These are phyloP conservation scores for Colletotrichum somersetense DNA, from an alignment of 2,329 filamentous ascomycete species.

Conservation along the genomic window DNA sequence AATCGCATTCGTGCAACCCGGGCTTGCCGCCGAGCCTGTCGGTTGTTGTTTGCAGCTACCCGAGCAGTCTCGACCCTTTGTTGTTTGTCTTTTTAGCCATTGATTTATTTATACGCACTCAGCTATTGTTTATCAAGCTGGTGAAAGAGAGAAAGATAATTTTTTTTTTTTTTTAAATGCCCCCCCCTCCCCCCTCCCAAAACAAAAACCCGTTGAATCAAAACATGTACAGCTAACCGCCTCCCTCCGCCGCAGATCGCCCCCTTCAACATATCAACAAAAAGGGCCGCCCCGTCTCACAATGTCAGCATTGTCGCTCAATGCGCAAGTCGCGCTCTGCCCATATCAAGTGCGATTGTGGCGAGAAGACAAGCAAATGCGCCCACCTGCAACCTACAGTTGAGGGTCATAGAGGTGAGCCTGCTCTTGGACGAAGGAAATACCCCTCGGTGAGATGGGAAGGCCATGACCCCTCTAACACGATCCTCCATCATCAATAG, in stretches of 20 bases:
- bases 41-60: neutral
- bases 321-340: conserved; percentile 96
- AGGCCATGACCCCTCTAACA: conserved; percentile 41
- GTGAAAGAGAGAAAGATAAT: neutral
- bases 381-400: conserved; percentile 69
- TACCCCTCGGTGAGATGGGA: conserved; percentile 46
- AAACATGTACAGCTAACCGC: conserved; percentile 45
- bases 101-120: neutral
- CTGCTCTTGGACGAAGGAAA: conserved; percentile 41
- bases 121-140: neutral
- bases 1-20: conserved; percentile 6
- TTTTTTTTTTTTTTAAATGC: no score
- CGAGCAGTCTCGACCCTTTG: neutral
- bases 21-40: neutral
- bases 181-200: no score
- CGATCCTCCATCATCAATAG: conserved; percentile 51
- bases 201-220: neutral
- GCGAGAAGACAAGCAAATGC: conserved; percentile 86
- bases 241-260: conserved; percentile 72
- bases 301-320: conserved; percentile 96
- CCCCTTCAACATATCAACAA: conserved; percentile 95
- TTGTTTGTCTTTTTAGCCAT: conserved; percentile 12
- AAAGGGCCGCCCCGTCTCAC: conserved; percentile 96
- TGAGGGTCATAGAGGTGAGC: conserved; percentile 71
- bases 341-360: conserved; percentile 97